Conservation (phyloP, 2,329 filamentous ascomycete genomes). For the Penicillium sp. region DNA sequence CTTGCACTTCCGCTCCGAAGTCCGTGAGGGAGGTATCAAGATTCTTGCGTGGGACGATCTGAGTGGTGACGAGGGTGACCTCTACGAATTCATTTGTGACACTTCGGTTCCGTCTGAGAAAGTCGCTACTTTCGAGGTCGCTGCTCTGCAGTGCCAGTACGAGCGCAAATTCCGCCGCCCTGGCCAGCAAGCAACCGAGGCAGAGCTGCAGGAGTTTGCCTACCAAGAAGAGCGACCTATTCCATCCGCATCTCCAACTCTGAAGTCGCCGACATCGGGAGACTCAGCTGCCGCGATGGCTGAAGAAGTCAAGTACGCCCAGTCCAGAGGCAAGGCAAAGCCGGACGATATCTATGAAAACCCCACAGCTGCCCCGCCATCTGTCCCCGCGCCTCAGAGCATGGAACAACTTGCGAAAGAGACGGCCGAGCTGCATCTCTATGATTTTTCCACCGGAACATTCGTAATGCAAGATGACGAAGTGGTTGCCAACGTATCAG, state of each 20-base stretch:
- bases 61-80: conserved; percentile 85
- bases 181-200: conserved; percentile 71
- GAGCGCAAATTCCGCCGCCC: conserved; percentile 86
- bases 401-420: conserved; percentile 70
- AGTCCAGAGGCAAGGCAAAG: conserved; percentile 38
- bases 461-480: conserved; percentile 74
- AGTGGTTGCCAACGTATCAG: conserved; percentile 73
- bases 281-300: conserved; percentile 44
- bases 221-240: conserved; percentile 62
- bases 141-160: conserved; percentile 91
- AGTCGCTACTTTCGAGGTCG: conserved; percentile 72
- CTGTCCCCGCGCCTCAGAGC: conserved; percentile 59
- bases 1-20: conserved; percentile 79
- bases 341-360: conserved; percentile 39
- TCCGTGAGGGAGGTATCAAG: conserved; percentile 72
- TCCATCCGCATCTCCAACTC: conserved; percentile 51
- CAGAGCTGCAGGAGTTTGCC: conserved; percentile 75
- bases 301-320: conserved; percentile 41
- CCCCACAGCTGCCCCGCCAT: conserved; percentile 57
- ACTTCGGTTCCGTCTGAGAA: conserved; percentile 62
- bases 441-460: conserved; percentile 79
- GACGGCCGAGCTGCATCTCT: conserved; percentile 81
- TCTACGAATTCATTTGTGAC: conserved; percentile 98
- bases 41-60: conserved; percentile 92
- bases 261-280: conserved; percentile 36